Base-by-base conservation (phyloP, 352 stramenopile genomes). In the Pythium volutum region DNA sequence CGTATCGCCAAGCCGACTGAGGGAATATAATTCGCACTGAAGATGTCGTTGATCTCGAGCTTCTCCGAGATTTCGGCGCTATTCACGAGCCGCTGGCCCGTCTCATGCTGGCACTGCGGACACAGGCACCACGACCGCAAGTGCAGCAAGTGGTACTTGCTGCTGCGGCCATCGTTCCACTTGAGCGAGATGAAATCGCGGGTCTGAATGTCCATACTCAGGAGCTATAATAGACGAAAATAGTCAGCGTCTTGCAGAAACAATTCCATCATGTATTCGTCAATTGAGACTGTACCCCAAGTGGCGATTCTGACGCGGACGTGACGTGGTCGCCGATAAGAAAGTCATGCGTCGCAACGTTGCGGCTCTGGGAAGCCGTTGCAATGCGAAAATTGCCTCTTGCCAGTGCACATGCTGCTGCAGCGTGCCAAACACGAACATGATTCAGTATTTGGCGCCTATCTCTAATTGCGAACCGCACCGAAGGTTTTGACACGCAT, bases 71-170 rank as follows among this genome's bases (percentile, higher is more conserved):
- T 71, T 36, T 95, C 82, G 18, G 80, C 70, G 59, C 70, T 71
- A 62, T 92, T 95, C n/a, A 93, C 68, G 26, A 92, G 76, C n/a
- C 85, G 70, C 62, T 95, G 85, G 45, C 85, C 85, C 18, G 83
- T 92, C 53, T 76, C 67, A 53, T 93, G 84, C 56, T 88, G 77
- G 57, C 85, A 95, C 54, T 77, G 49, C 0, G 77, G 58, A 34
- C 85, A 95, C 53, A 71, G 59, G 36, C 85, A 95, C 83, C 85
- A 95, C 50, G 85, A 72, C 46, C 85, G 83, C 50, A 95, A 54
- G 56, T 95, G 85, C 42, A 89, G 55, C 34, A 90, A 59, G 38
- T 95, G 81, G 59, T 87, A 92, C 46, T 80, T 84, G 54, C 81
- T 90, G 22, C 64, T 64, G 33, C 73, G 77, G 15, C 77, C 85